Evolutionary conservation across 1,139 yeast species (phyloP).

Genomic region (Kodamaea alishanica): DNA sequence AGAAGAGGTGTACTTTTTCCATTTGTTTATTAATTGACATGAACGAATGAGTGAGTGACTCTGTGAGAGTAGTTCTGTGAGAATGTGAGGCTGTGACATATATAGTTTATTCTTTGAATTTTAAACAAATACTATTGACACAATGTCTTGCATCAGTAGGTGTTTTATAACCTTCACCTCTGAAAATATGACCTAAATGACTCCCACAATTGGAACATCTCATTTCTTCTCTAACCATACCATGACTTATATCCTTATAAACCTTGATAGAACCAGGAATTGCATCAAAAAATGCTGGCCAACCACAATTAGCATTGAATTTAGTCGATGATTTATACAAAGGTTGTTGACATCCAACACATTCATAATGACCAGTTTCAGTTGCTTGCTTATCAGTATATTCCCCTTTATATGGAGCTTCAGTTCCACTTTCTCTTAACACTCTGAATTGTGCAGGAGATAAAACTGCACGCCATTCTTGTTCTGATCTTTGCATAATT

Average conservation of each 20-base stretch:
- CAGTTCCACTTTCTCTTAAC: conserved; percentile 78
- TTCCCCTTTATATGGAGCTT: conserved; percentile 75
- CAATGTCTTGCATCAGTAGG: conserved; percentile 96
- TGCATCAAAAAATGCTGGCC: conserved; percentile 96
- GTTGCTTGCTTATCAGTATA: conserved; percentile 48
- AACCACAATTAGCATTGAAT: conserved; percentile 89
- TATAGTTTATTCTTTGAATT: conserved; percentile 39
- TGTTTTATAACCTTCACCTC: conserved; percentile 86
- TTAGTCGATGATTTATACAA: conserved; percentile 76
- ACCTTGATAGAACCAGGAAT: conserved; percentile 72
- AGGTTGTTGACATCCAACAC: conserved; percentile 84
- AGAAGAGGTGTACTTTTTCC: conserved; percentile 68
- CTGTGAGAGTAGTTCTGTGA: neutral
- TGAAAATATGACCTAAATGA: conserved; percentile 90
- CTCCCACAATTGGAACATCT: conserved; percentile 87
- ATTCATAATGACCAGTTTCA: conserved; percentile 61
- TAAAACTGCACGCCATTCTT: conserved; percentile 79
- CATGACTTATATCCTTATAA: conserved; percentile 57
- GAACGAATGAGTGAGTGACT: neutral
- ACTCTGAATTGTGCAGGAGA: conserved; percentile 77
- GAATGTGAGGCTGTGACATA: neutral
- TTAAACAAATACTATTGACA: conserved; percentile 81
- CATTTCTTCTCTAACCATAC: conserved; percentile 86
- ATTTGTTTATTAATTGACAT: conserved; percentile 23
- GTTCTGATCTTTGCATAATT: conserved; percentile 41